Base-by-base conservation (phyloP, 305 asterid species). In the Ilex paraguariensis region DNA sequence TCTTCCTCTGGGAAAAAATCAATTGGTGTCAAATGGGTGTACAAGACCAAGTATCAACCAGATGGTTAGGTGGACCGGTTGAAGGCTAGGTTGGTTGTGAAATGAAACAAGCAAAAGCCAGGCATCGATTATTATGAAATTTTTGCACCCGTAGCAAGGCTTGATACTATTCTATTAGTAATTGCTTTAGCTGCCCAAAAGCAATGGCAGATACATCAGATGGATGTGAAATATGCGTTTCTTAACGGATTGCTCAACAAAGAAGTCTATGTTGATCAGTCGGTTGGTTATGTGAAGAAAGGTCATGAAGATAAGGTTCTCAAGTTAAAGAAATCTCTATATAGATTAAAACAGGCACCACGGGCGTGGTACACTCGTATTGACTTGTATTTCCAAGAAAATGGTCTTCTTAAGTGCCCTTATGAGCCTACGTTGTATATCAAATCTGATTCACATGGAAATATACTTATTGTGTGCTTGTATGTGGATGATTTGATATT, bases 11-110 rank as follows among this genome's bases (percentile, higher is more conserved):
- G 58, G 59, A 32, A 31, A 52, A 62, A 31, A 7, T 13, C 15
- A 5, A 53, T 62, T 16, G 57, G 59, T 6, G 49, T 62, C 5
- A 62, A 62, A 17, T 51, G 59, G 59, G 58, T 51, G 3, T 62
- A 13, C 15, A 62, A 62, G 32, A 62, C 31, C 17, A 62, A 62
- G 8, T 28, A 2, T 7, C 33, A 53, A 28, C n/a, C 60, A 28
- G 42, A 56, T 28, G 60, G 60, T 9, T 5, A 13, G n/a, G 40
- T 56, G 42, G 42, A 28, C 39, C 14, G 17, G 7, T n/a, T 9
- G 3, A 56, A 56, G 42, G 60, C 40, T 3, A 28, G 60, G 44
- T 13, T 56, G 7, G 60, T 56, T 7, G 60, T n/a, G 42, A 56
- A 56, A 31, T 11, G 60, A 3, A 31, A 56, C 44, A 28, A 30